A percentile compares a stretch with the other conserved stretches of the same genome.
phyloP scores from a whole-genome alignment of 2,329 filamentous ascomycete genomes.

The Trichoderma atroviride region DNA sequence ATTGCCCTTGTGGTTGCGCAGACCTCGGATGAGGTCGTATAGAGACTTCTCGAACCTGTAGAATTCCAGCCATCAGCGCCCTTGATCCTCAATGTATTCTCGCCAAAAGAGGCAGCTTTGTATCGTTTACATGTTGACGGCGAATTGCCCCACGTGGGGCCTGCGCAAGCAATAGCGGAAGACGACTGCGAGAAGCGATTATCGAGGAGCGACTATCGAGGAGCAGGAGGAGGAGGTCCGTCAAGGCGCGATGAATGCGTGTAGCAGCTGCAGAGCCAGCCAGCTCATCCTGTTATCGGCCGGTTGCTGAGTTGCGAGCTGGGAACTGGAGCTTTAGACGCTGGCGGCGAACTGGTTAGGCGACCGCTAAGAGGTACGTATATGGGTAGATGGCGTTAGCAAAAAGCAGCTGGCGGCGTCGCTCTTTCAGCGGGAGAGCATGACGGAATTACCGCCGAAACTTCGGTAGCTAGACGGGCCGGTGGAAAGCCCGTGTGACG shows the following conservation, averaged over 20 bases:
- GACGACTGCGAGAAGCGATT: neutral
- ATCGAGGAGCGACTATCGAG: neutral
- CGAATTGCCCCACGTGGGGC: constrained; percentile 30
- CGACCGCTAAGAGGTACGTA: constrained; percentile 4
- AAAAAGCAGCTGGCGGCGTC: neutral
- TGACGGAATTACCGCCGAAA: constrained; percentile 27
- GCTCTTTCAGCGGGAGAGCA: neutral
- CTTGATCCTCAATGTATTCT: constrained; percentile 1
- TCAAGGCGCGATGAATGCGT: constrained; percentile 7
- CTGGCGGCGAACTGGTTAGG: neutral
- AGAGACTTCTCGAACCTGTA: constrained; percentile 97
- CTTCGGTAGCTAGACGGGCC: constrained; percentile 9
- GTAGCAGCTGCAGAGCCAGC: constrained; percentile 13
- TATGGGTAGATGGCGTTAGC: neutral
- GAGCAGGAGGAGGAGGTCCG: neutral
- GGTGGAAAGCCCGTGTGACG: constrained; percentile 8
- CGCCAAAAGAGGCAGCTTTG: neutral
- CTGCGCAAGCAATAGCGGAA: constrained; percentile 16
- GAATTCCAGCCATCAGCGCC: neutral
- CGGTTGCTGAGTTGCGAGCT: neutral
- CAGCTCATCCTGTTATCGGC: constrained; percentile 24
- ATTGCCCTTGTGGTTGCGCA: constrained; percentile 92
- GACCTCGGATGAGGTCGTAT: constrained; percentile 95
- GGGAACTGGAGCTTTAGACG: neutral
- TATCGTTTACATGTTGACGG: constrained; percentile 30